Evolutionary conservation across 495 filamentous ascomycete genomes (phyloP).

Genomic region (Lophiostoma macrostomum): DNA sequence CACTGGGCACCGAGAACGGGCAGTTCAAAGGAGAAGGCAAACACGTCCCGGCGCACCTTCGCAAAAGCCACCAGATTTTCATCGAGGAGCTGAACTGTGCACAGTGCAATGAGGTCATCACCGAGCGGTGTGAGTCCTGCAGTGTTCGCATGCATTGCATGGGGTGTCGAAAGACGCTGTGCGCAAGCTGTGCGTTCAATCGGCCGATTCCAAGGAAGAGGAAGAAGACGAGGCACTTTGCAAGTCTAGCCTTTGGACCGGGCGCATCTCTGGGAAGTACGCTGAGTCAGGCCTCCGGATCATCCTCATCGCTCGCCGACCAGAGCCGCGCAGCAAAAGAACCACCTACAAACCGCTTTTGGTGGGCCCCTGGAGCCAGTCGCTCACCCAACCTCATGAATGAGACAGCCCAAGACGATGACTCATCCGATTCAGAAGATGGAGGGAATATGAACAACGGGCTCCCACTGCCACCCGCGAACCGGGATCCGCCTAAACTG

Average conservation of each 20-base stretch:
- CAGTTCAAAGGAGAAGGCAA: conserved; percentile 54
- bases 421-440: conserved; percentile 33
- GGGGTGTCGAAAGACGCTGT: conserved; percentile 60
- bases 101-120: conserved; percentile 51
- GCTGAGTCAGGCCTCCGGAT: conserved; percentile 33
- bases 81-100: conserved; percentile 55
- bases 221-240: conserved; percentile 29
- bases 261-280: conserved; percentile 19
- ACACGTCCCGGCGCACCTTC: conserved; percentile 52
- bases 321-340: conserved; percentile 5
- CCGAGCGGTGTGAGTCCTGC: conserved; percentile 60
- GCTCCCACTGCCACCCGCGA: conserved; percentile 27
- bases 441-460: conserved; percentile 37
- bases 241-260: conserved; percentile 26
- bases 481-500: conserved; percentile 42
- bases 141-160: conserved; percentile 63
- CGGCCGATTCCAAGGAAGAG: conserved; percentile 49
- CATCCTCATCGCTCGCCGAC: conserved; percentile 16
- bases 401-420: conserved; percentile 42
- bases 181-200: conserved; percentile 60
- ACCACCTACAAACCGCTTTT: conserved; percentile 40
- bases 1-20: conserved; percentile 50
- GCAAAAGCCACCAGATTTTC: conserved; percentile 54
- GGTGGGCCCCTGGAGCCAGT: conserved; percentile 58
- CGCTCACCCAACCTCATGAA: conserved; percentile 58